Percentiles rank a stretch among this genome's conserved stretches.
phyloP scores from a whole-genome alignment of 73 alveolate genomes.

The Paramecium caudatum region DNA sequence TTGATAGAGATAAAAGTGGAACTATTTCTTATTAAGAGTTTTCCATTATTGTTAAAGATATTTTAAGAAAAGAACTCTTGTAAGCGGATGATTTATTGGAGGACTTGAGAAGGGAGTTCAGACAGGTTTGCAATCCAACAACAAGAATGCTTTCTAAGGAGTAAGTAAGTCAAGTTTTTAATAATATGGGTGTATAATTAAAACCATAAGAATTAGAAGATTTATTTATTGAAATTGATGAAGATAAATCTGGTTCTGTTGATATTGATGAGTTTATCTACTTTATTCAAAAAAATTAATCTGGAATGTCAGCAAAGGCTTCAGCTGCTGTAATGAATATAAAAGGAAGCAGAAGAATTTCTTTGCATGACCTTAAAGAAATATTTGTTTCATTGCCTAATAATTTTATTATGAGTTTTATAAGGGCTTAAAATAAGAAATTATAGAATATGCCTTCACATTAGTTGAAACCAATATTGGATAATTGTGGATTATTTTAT shows the following conservation, averaged over 20 bases:
- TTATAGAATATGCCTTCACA: conserved; percentile 63
- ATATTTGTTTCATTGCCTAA: conserved; percentile 64
- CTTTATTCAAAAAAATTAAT: conserved; percentile 50
- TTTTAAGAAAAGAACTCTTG: conserved; percentile 65
- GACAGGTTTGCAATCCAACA: conserved; percentile 66
- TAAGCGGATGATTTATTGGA: conserved; percentile 76
- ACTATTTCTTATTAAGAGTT: conserved; percentile 70
- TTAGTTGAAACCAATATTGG: conserved; percentile 44
- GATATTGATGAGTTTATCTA: conserved; percentile 76
- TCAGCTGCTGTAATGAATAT: conserved; percentile 67
- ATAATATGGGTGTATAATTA: conserved; percentile 58
- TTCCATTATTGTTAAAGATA: conserved; percentile 60
- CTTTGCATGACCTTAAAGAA: conserved; percentile 65
- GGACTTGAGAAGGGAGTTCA: conserved; percentile 66
- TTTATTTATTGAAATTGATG: conserved; percentile 71
- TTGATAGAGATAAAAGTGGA: conserved; percentile 72
- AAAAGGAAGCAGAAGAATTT: conserved; percentile 55
- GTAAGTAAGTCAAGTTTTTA: conserved; percentile 68
- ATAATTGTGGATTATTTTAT: conserved; percentile 67
- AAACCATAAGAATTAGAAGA: conserved; percentile 67
- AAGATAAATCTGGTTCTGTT: conserved; percentile 69
- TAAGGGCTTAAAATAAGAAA: conserved; percentile 65
- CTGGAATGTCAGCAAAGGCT: conserved; percentile 70
- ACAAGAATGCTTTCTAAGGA: conserved; percentile 70
- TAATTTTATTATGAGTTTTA: conserved; percentile 64